Evolutionary conservation across 1,284 basidiomycete genomes (phyloP).

Genomic region (Cryptococcus deneoformans): DNA sequence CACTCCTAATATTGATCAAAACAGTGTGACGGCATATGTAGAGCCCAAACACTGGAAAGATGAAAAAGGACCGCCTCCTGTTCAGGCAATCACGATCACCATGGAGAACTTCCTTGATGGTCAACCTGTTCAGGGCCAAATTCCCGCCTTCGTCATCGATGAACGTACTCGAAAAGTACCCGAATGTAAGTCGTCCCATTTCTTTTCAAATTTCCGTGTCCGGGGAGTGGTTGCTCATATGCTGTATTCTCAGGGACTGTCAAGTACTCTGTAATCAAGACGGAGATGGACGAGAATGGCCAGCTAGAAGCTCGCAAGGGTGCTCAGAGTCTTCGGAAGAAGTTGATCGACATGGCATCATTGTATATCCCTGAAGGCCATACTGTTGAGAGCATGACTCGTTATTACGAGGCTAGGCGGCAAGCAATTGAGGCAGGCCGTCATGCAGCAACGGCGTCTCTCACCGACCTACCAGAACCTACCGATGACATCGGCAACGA

Average conservation of each 20-base stretch:
- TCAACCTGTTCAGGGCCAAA: constrained; percentile 23
- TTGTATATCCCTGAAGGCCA: constrained; percentile 42
- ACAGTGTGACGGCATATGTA: constrained; percentile 61
- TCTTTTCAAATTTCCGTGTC: not conserved
- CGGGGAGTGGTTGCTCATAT: not conserved
- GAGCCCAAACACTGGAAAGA: constrained; percentile 59
- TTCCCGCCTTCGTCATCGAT: constrained; percentile 27
- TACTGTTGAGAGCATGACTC: constrained; percentile 34
- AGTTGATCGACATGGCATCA: constrained; percentile 26
- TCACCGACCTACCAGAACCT: not conserved
- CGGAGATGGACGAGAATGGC: constrained; percentile 14
- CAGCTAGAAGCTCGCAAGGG: constrained; percentile 11
- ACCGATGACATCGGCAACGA: not conserved
- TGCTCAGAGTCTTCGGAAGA: constrained; percentile 14
- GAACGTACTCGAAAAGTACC: constrained; percentile 15
- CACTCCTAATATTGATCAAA: constrained; percentile 56
- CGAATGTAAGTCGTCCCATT: constrained; percentile 24
- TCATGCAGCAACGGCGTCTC: not conserved
- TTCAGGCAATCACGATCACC: constrained; percentile 52
- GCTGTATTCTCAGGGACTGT: constrained; percentile 32
- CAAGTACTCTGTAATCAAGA: constrained; percentile 31
- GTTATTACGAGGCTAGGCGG: constrained; percentile 1
- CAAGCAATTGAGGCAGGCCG: not conserved
- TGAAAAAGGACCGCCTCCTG: constrained; percentile 35
- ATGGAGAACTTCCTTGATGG: constrained; percentile 48